Base-by-base conservation (phyloP, 2,329 filamentous ascomycete genomes). In the Catunica adiposa region DNA sequence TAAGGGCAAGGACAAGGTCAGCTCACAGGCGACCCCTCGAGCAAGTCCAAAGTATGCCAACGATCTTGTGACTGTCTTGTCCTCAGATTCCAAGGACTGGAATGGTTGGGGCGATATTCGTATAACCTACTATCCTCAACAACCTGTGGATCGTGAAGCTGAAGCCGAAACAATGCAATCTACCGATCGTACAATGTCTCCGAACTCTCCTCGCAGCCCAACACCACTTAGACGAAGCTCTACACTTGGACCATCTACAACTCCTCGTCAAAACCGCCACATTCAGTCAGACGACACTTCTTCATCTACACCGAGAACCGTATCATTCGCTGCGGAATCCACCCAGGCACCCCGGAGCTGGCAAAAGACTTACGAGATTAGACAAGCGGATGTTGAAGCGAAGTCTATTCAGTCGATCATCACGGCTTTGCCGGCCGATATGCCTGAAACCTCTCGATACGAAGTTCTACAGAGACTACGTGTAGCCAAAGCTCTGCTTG, bases 391-490 rank as follows among this genome's bases (percentile, higher is more conserved):
- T 9, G 71, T 85, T 17, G 65, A 69, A 47, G 72, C 76, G 3
- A 71, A 69, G 3, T 69, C 76, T 5, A 71, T 82, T 38, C 76
- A 79, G 61, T 71, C 80, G 5, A 70, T 85, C 34, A 66, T 84
- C 51, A 70, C 71, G 3, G 72, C 72, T 38, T 73, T 74, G 51
- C 73, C 83, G 1, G 66, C 73, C 3, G 81, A 85, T 59, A 70
- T 97, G 62, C 86, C 90, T 0, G 70, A 80, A 37, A 76, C 84
- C 51, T 75, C 81, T 11, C 83, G 82, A 61, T 97, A 94, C 64
- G 92, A 97, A 61, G 74, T 90, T 37, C 79, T 98, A 46, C 83
- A 90, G 62, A 84, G 87, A 55, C 70, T 96, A 22, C 83, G 92
- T 58, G 79, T 85, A 57, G 86, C 89, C n/a, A 85, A 89, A 66